A percentile compares a stretch with the other conserved stretches of the same genome.
phyloP scores from a whole-genome alignment of 257 asterid genomes.

The Catharanthus roseus region DNA sequence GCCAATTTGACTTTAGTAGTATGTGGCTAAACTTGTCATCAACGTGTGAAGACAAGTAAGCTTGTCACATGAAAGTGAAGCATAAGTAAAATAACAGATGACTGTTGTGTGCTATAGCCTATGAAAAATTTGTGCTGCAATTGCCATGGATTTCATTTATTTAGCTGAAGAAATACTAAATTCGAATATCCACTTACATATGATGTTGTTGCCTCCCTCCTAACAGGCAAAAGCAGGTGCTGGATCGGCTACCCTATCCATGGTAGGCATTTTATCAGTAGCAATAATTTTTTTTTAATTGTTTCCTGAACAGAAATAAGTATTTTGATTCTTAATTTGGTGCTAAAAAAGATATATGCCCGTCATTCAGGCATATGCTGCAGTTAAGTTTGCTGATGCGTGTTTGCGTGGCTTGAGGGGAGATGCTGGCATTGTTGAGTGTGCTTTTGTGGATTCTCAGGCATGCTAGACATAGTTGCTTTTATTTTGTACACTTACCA shows the following conservation, averaged over 20 bases:
- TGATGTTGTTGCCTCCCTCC: conserved; percentile 5
- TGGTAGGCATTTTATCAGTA: conserved; percentile 45
- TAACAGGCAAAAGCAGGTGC: conserved; percentile 98
- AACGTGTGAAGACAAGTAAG: no score
- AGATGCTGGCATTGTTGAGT: conserved; percentile 71
- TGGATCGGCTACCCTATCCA: conserved; percentile 97
- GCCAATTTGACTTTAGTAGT: no score
- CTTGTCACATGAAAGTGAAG: no score
- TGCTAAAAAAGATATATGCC: not conserved
- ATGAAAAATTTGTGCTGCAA: not conserved
- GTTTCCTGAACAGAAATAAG: not conserved
- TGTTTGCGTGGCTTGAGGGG: conserved; percentile 89
- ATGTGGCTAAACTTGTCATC: no score
- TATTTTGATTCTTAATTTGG: not conserved
- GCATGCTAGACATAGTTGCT: conserved; percentile 25
- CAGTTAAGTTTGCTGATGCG: conserved; percentile 91
- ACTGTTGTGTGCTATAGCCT: not conserved
- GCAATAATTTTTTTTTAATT: not conserved
- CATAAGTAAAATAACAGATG: not conserved
- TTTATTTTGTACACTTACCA: not conserved
- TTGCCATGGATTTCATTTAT: not conserved
- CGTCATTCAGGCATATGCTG: conserved; percentile 80
- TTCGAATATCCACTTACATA: not conserved
- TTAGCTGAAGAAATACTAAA: not conserved
- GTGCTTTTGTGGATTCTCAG: conserved; percentile 88